phyloP scores from a whole-genome alignment of 2,329 filamentous ascomycete species.

The Aspergillus calidoustus region DNA sequence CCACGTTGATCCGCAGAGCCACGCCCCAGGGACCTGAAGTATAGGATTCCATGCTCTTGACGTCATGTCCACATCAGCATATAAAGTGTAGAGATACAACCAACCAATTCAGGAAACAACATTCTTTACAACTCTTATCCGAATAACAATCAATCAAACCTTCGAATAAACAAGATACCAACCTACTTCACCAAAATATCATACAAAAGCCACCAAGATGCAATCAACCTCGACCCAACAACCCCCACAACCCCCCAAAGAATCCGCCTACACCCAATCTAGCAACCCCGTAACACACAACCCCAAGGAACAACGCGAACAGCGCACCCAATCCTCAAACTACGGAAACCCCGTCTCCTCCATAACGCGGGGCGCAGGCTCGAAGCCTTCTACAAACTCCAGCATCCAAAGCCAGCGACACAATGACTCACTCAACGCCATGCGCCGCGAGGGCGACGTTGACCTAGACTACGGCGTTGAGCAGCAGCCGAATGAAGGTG shows the following conservation, averaged over 20 bases:
- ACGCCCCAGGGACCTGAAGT: neutral
- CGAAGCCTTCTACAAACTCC: conserved; percentile 35
- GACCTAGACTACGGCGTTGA: conserved; percentile 43
- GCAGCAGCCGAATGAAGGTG: conserved; percentile 40
- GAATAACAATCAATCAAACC: neutral
- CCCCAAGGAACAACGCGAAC: conserved; percentile 31
- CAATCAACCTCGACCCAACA: conserved; percentile 24
- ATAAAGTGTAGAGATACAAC: neutral
- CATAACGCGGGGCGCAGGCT: conserved; percentile 33
- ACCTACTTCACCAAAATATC: neutral
- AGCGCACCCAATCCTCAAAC: conserved; percentile 14
- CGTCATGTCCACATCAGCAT: conserved; percentile 18
- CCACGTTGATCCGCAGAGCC: neutral
- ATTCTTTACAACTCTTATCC: neutral
- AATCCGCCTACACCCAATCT: conserved; percentile 39
- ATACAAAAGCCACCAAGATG: conserved; percentile 24
- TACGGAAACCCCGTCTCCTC: conserved; percentile 31
- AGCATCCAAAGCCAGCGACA: conserved; percentile 27
- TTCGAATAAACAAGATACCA: neutral
- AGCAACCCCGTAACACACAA: conserved; percentile 40
- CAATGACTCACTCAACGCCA: conserved; percentile 18
- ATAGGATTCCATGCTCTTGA: conserved; percentile 7
- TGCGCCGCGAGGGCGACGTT: conserved; percentile 30
- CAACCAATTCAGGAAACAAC: neutral
- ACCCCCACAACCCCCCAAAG: conserved; percentile 39